phyloP scores from a whole-genome alignment of 2,329 filamentous ascomycete species.

The Shiraia sp. region DNA sequence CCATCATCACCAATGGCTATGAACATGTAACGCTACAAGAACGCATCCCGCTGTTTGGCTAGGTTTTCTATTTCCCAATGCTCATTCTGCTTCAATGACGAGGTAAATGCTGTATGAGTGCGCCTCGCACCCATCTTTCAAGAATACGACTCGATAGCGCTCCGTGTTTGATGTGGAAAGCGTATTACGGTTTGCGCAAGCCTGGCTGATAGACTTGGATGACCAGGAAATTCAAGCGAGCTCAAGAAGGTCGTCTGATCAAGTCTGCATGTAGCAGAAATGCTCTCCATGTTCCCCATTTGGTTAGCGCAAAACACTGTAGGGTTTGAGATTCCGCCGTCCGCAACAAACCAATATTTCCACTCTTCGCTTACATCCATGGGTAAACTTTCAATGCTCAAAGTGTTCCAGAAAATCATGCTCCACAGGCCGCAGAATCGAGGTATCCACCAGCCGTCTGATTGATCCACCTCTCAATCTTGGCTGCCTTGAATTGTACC shows the following conservation, averaged over 20 bases:
- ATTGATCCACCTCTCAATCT: not conserved
- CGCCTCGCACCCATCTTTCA: too few relatives aligned
- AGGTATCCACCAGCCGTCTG: too few relatives aligned
- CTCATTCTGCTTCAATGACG: too few relatives aligned
- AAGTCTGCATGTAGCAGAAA: constrained; percentile 12
- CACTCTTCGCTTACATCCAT: constrained; percentile 4
- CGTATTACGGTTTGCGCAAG: not conserved
- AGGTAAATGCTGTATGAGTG: too few relatives aligned
- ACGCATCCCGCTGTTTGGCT: not conserved
- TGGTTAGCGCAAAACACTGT: constrained; percentile 22
- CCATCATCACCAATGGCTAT: not conserved
- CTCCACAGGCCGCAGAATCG: not conserved
- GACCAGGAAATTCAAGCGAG: not conserved
- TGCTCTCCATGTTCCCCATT: constrained; percentile 1
- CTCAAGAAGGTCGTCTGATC: constrained; percentile 11
- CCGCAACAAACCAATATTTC: constrained; percentile 5
- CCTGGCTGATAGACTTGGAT: not conserved
- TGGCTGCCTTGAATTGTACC: not conserved
- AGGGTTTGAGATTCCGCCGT: constrained; percentile 18
- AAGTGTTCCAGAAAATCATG: constrained; percentile 12
- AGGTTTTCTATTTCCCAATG: not conserved
- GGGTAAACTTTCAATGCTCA: constrained; percentile 6
- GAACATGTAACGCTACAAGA: too few relatives aligned
- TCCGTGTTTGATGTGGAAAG: too few relatives aligned
- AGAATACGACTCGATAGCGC: too few relatives aligned